Percentiles rank a stretch among this genome's conserved stretches.
These are phyloP conservation scores for Citrullus mucosospermus DNA, from an alignment of 306 rosid genomes.

Conservation along the genomic window DNA sequence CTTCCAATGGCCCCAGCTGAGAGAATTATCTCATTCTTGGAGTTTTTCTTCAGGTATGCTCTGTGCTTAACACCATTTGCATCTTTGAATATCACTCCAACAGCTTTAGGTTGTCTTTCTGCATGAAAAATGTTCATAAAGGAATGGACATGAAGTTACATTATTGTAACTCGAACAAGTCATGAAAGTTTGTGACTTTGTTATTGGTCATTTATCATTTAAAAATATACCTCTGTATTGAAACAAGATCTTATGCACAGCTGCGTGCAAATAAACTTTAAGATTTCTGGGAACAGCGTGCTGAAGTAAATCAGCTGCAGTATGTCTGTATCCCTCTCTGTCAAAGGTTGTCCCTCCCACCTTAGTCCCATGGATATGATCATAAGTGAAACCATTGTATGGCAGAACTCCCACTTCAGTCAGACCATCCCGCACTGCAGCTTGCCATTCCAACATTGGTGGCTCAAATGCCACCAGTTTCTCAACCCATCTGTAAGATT, in stretches of 20 bases:
- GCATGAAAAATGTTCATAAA: background rate
- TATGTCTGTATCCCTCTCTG: slow-evolving; percentile 41
- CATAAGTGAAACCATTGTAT: slow-evolving; percentile 42
- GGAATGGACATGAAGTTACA: background rate
- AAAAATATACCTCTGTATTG: slow-evolving; percentile 18
- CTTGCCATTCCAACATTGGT: slow-evolving; percentile 39
- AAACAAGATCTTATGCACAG: slow-evolving; percentile 45
- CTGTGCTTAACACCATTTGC: slow-evolving; percentile 29
- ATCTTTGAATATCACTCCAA: slow-evolving; percentile 56
- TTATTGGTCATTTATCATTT: background rate
- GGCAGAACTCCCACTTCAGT: slow-evolving; percentile 54
- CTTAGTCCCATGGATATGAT: slow-evolving; percentile 55
- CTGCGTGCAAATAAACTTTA: slow-evolving; percentile 53
- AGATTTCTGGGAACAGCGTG: slow-evolving; percentile 42
- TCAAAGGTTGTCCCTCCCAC: slow-evolving; percentile 64
- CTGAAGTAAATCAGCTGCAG: slow-evolving; percentile 61
- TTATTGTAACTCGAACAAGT: background rate
- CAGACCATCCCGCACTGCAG: slow-evolving; percentile 46
- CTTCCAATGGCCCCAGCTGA: slow-evolving; percentile 76
- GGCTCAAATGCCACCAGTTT: slow-evolving; percentile 42
- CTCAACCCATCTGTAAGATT: slow-evolving; percentile 62
- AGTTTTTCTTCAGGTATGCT: slow-evolving; percentile 21
- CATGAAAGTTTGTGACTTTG: background rate
- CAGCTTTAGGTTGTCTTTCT: slow-evolving; percentile 50
- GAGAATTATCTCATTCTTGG: slow-evolving; percentile 39